Percentiles rank a stretch among this genome's conserved stretches.
These are phyloP conservation scores for Chlorella sp. DNA, from an alignment of 139 green algal species.

Conservation along the genomic window DNA sequence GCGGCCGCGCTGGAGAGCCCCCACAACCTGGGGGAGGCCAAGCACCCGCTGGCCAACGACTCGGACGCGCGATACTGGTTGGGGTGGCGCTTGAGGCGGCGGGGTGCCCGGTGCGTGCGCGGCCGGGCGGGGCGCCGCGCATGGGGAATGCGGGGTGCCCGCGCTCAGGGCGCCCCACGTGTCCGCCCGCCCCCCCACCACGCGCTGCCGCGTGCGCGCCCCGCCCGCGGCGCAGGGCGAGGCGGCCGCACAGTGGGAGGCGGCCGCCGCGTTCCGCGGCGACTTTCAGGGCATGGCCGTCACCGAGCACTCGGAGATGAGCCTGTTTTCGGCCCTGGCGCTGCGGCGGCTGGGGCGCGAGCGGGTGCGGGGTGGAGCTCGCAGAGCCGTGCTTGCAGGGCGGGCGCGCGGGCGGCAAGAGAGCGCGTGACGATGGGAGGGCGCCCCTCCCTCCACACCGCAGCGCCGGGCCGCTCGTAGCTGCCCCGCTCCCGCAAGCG, in stretches of 20 bases:
- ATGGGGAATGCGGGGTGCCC: background rate
- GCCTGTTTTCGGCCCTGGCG: conserved; percentile 3
- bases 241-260: conserved; percentile 6
- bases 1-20: background rate
- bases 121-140: background rate
- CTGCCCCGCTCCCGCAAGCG: too few species aligned
- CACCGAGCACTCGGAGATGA: conserved; percentile 8
- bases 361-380: too few species aligned
- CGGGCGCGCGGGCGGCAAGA: too few species aligned
- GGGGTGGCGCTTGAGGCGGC: background rate
- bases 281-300: conserved; percentile 19
- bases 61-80: conserved; percentile 7
- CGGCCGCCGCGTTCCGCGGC: background rate
- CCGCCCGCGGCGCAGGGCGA: background rate
- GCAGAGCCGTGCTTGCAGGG: too few species aligned
- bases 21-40: conserved; percentile 6
- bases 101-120: background rate
- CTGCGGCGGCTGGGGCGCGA: conserved; percentile 10
- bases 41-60: conserved; percentile 18
- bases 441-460: too few species aligned
- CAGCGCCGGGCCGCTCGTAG: too few species aligned
- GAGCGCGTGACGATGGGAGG: too few species aligned
- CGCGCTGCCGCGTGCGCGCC: too few species aligned
- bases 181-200: background rate
- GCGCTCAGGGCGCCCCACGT: background rate